Evolutionary conservation across 1,284 basidiomycete species (phyloP), one percentile per base, ranked within the genome.

Genomic region (Leccinum glutinopallens): DNA sequence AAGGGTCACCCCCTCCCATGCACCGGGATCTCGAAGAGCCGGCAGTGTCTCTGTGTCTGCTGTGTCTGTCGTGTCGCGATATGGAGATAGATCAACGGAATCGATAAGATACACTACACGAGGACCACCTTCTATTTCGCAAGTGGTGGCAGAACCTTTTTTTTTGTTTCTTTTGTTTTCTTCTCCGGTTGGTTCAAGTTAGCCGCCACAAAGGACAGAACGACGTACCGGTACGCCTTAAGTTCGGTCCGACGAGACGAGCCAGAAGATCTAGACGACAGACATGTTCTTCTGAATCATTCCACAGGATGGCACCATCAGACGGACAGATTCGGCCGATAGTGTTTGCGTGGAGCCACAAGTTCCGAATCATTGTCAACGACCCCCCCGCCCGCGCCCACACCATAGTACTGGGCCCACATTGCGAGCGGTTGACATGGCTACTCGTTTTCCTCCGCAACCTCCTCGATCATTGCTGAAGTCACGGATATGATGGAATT

Each of bases 81-180:
- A 61, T 53, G 66, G 65, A 61, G 64, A 62, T 62, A 65, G 74
- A 75, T 76, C 64, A 62, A 63, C 64, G 32, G 65, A 39, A 68
- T 72, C 71, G 73, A 75, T 76, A 74, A 76, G 73, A 76, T 72
- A 72, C 71, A 67, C 65, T 72, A 72, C 71, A 67, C 65, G 72
- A 63, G 65, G 72, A 65, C 39, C 39, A 54, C 56, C 32, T 56
- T 59, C 56, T 58, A 22, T 32, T 56, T 66, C 51, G 22, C 33
- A 13, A 22, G 22, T 22, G 22, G 19, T 39, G 67, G 67, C 61
- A 60, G 59, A 51, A 41, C 9, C 49, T 55, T 43, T 35, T 51
- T 15, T 0, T 55, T 61, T 15, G n/a, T 32, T 55, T 13, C 9
- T 29, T n/a, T 43, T 29, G n/a, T 58, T 35, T 6, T n/a, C 13